Conservation (phyloP, 257 asterid genomes). For the Jacaranda copaia region DNA sequence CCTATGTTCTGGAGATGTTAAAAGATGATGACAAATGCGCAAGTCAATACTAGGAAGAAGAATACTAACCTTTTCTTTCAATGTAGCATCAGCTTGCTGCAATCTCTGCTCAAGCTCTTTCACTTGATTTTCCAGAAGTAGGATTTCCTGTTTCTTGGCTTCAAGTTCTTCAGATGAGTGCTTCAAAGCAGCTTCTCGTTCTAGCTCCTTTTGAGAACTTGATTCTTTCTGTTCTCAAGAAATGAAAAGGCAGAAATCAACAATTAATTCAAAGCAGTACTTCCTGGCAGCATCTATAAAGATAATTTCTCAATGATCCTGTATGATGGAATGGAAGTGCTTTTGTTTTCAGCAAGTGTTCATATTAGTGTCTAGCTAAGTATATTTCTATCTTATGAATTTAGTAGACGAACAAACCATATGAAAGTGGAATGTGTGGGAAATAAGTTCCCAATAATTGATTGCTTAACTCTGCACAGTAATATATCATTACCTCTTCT, state of each 20-base stretch:
- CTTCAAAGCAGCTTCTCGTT: conserved; percentile 53
- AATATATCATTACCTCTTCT: conserved; percentile 48
- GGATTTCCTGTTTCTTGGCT: conserved; percentile 52
- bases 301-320: conserved; percentile 44
- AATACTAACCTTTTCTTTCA: conserved; percentile 57
- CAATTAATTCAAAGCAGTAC: not conserved
- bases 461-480: not conserved
- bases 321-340: conserved; percentile 37
- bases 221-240: conserved; percentile 54
- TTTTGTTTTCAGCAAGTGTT: too few species aligned
- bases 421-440: too few species aligned
- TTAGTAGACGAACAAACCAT: too few species aligned
- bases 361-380: too few species aligned
- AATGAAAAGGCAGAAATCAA: not conserved
- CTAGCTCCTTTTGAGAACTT: conserved; percentile 48
- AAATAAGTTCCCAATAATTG: not conserved
- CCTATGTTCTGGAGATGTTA: not conserved
- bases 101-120: conserved; percentile 54
- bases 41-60: not conserved
- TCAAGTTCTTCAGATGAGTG: conserved; percentile 55
- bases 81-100: conserved; percentile 55
- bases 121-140: conserved; percentile 47
- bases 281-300: conserved; percentile 56
- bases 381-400: too few species aligned
- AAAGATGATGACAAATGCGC: not conserved